Base-by-base conservation (phyloP, 257 asterid species). In the Nicotiana sylvestris region DNA sequence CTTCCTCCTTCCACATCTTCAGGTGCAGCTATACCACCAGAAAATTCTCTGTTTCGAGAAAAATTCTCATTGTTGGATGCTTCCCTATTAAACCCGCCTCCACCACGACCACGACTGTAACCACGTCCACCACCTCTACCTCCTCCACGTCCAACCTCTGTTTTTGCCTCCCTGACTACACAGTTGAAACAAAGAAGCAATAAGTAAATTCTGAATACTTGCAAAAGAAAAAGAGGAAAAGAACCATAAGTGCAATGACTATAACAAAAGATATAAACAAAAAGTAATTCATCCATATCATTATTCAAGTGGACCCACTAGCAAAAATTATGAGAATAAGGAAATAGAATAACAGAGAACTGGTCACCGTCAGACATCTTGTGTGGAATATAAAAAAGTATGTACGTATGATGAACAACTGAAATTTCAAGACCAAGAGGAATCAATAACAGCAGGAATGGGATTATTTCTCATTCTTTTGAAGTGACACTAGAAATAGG, bases 91-190 rank as follows among this genome's bases (percentile, higher is more conserved):
- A 87, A 87, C 70, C 95, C 97, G 79, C 91, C 89, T 2, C 90
- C 93, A 55, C 94, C 90, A 79, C 94, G 93, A 1, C 93, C 95
- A 27, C 93, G 94, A 29, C 91, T 89, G 76, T 56, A 88, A 51
- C 97, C 97, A 30, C 93, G 95, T 3, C 93, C 98, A 70, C 93
- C 93, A 27, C 92, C 90, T 30, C 91, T 92, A 49, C 91, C 93
- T 39, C 93, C 93, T 84, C 92, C 90, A 60, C 86, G 93, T 3
- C 84, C 85, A 82, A 77, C 77, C 46, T 95, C 98, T 82, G 88
- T 53, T 81, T 78, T 95, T 37, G 91, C 87, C 66, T 93, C 99
- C 82, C 91, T 88, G 78, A 91, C 99, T 95, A 67, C 49, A 70
- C 37, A 43, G 64, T 49, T 76, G 27, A 74, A 46, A 43, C 9